phyloP scores from a whole-genome alignment of 768 basidiomycete species.

The Trichaptum fuscoviolaceum region DNA sequence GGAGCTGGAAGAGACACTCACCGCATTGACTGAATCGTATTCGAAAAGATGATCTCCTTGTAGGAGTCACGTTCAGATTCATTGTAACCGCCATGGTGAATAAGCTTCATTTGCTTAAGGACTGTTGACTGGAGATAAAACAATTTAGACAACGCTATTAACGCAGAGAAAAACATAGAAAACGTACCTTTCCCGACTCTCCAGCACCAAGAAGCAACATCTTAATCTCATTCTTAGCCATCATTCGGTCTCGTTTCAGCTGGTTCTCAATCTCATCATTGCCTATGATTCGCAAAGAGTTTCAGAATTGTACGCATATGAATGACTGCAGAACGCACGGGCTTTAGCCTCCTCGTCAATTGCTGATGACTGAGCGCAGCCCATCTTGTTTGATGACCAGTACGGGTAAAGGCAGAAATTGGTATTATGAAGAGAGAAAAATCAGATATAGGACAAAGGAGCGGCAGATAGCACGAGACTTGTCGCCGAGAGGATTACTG shows the following conservation, averaged over 20 bases:
- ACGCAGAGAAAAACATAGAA: not conserved
- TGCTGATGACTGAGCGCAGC: constrained; percentile 66
- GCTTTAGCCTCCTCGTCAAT: constrained; percentile 68
- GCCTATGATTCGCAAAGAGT: constrained; percentile 37
- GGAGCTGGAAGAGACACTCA: constrained; percentile 28
- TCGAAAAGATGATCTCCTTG: constrained; percentile 93
- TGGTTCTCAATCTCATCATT: constrained; percentile 94
- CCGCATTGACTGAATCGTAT: constrained; percentile 95
- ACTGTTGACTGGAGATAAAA: constrained; percentile 63
- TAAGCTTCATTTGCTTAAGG: constrained; percentile 96
- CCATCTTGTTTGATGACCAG: constrained; percentile 40
- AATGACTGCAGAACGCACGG: constrained; percentile 6
- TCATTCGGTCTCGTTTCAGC: constrained; percentile 80
- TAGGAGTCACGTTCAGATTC: constrained; percentile 86
- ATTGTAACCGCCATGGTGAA: constrained; percentile 87
- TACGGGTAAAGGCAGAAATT: constrained; percentile 9
- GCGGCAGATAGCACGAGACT: not conserved
- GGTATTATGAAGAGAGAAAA: constrained; percentile 10
- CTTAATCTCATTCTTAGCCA: constrained; percentile 93
- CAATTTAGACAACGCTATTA: not conserved
- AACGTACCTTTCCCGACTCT: constrained; percentile 86
- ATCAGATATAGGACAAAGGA: not conserved
- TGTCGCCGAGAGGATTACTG: not conserved
- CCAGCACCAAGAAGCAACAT: constrained; percentile 95
- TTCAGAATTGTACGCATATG: constrained; percentile 5